A percentile compares a stretch with the other conserved stretches of the same genome.
Evolutionary conservation across 345 rosid genomes (phyloP).

Genomic region (Syzygium aromaticum): DNA sequence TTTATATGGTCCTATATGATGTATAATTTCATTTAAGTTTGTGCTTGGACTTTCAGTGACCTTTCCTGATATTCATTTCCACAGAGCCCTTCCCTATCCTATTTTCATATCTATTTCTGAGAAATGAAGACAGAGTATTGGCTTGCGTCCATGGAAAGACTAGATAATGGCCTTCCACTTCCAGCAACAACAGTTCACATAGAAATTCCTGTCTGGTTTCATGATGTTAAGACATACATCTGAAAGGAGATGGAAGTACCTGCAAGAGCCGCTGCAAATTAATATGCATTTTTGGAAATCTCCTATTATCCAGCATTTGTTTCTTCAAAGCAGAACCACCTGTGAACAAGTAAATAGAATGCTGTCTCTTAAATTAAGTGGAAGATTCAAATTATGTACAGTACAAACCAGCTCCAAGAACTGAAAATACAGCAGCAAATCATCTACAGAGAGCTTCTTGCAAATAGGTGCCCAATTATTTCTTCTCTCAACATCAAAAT

Average conservation of each 20-base stretch:
- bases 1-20: not conserved
- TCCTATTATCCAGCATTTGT: slow-evolving; percentile 86
- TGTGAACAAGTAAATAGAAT: slow-evolving; percentile 12
- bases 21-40: not conserved
- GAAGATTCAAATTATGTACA: not conserved
- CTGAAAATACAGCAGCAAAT: not conserved
- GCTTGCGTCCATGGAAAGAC: not conserved
- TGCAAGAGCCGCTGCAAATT: slow-evolving; percentile 89
- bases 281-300: slow-evolving; percentile 91
- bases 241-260: slow-evolving; percentile 22
- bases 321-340: slow-evolving; percentile 87
- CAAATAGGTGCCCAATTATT: not conserved
- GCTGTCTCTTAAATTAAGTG: not conserved
- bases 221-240: not conserved
- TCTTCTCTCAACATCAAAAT: not conserved
- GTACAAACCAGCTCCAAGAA: not conserved
- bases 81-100: not conserved
- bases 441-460: not conserved
- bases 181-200: not conserved
- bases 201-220: not conserved
- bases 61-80: not conserved
- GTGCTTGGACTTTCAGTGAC: not conserved
- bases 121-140: not conserved
- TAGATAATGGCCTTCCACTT: not conserved
- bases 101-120: not conserved